phyloP scores from a whole-genome alignment of 192 early-diverging fungal genomes.

The Tieghemiomyces parasiticus region DNA sequence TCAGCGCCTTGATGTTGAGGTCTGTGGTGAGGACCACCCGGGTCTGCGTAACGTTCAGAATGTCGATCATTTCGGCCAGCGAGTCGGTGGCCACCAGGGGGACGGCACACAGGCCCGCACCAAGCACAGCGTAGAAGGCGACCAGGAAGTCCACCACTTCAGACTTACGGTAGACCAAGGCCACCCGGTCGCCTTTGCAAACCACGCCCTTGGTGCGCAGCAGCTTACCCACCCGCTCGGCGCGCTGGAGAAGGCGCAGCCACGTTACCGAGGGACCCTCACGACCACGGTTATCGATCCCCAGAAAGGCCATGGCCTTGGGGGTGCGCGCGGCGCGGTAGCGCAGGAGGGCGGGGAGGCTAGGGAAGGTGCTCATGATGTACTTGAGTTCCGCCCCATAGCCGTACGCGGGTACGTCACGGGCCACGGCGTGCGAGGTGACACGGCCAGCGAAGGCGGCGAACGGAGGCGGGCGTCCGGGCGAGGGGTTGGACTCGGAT shows the following conservation, averaged over 20 bases:
- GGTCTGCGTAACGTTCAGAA: constrained; percentile 48
- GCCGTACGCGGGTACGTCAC: constrained; percentile 17
- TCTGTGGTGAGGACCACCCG: constrained; percentile 70
- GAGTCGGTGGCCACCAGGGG: constrained; percentile 74
- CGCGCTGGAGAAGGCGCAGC: constrained; percentile 50
- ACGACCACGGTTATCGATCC: constrained; percentile 58
- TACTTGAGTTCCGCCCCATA: constrained; percentile 17
- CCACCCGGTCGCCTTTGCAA: constrained; percentile 48
- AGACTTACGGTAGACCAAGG: constrained; percentile 62
- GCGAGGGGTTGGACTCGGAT: neutral
- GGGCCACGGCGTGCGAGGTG: constrained; percentile 8
- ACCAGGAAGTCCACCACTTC: constrained; percentile 74
- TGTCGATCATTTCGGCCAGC: constrained; percentile 58
- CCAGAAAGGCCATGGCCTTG: constrained; percentile 41
- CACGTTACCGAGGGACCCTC: constrained; percentile 53
- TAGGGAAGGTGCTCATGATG: constrained; percentile 36
- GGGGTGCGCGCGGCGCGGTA: constrained; percentile 44
- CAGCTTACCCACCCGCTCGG: constrained; percentile 52
- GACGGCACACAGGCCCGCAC: constrained; percentile 66
- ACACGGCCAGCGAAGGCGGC: neutral
- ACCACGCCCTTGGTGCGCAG: constrained; percentile 46
- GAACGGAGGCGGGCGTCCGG: neutral
- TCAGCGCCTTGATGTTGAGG: constrained; percentile 52
- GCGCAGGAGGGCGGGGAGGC: constrained; percentile 47
- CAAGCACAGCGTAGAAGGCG: constrained; percentile 67